These are phyloP conservation scores for Przewalskia tangutica DNA, from an alignment of 257 asterid species.

Conservation along the genomic window DNA sequence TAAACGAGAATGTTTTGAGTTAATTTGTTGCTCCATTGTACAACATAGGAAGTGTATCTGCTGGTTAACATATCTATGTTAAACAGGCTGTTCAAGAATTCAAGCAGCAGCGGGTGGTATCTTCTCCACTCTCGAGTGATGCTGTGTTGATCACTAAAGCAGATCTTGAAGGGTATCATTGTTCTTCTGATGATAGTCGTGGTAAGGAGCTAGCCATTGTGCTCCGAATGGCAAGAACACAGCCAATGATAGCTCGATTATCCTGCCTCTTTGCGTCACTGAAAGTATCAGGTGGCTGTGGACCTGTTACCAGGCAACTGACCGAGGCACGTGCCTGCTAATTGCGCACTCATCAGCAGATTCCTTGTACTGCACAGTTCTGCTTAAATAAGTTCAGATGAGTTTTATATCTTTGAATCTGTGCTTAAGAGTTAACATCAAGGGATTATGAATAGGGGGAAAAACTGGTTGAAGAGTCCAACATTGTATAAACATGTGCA, in stretches of 20 bases:
- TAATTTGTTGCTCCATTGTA: not conserved
- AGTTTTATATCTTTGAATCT: not conserved
- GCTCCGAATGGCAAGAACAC: constrained; percentile 30
- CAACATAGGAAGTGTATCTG: not conserved
- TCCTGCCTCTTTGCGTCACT: constrained; percentile 77
- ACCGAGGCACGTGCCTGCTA: constrained; percentile 63
- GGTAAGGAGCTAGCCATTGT: constrained; percentile 37
- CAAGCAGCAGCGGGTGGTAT: constrained; percentile 43
- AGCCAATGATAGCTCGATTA: constrained; percentile 64
- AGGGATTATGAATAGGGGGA: not conserved
- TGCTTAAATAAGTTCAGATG: not conserved
- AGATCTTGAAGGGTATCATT: constrained; percentile 81
- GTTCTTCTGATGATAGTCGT: constrained; percentile 29
- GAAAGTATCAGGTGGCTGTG: constrained; percentile 48
- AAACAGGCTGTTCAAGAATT: constrained; percentile 84
- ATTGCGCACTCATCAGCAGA: not conserved
- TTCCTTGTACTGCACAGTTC: constrained; percentile 21
- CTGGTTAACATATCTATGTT: not conserved
- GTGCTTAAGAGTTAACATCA: not conserved
- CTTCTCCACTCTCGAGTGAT: constrained; percentile 47
- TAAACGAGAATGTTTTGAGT: constrained; percentile 5
- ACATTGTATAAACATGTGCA: not conserved
- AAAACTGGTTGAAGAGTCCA: not conserved
- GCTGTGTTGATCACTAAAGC: constrained; percentile 76
- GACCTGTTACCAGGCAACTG: constrained; percentile 49